Base-by-base conservation (phyloP, 2,329 filamentous ascomycete species). In the Xylariaceae sp. region DNA sequence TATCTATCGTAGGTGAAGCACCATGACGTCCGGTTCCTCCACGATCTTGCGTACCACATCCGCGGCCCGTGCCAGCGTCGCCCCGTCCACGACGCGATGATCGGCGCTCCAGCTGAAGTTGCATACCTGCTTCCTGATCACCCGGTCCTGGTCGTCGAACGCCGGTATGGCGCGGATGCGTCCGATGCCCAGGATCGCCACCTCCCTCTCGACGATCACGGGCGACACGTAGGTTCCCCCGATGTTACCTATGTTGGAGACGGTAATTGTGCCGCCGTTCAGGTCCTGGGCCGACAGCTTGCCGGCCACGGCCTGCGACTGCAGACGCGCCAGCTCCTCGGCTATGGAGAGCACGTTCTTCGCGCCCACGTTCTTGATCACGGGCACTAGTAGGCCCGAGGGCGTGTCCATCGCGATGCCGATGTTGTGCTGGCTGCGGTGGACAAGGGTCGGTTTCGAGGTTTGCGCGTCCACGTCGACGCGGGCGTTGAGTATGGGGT, bases 51-150 rank as follows among this genome's bases (percentile, higher is more conserved):
- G 86, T 20, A 98, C 89, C 60, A 89, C 82, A 67, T 93, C 91
- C 12, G 91, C 92, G 72, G 93, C 93, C 64, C 93, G 83, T 19
- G 95, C 95, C 84, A 96, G 91, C 57, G 93, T 96, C 45, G 93
- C 93, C 1, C 95, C 95, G 74, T 99, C 95, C 45, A 98, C 87
- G 51, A 98, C 90, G 19, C 95, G 81, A 75, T 99, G 95, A 74
- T 98, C 93, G 5, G 93, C 93, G 72, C 90, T 93, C 93, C 93
- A 98, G 75, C 93, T 98, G 66, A 98, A 91, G 70, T 96, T 92
- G 71, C 89, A 88, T 59, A 96, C 83, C 68, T 96, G 88, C 72
- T 86, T 90, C 75, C 85, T 86, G 12, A 93, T 81, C 12, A 98
- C 78, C 26, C 75, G 71, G 73, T 83, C 73, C 62, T 75, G 67